Evolutionary conservation across 2,329 filamentous ascomycete species (phyloP).

Genomic region (Neurospora sp.): DNA sequence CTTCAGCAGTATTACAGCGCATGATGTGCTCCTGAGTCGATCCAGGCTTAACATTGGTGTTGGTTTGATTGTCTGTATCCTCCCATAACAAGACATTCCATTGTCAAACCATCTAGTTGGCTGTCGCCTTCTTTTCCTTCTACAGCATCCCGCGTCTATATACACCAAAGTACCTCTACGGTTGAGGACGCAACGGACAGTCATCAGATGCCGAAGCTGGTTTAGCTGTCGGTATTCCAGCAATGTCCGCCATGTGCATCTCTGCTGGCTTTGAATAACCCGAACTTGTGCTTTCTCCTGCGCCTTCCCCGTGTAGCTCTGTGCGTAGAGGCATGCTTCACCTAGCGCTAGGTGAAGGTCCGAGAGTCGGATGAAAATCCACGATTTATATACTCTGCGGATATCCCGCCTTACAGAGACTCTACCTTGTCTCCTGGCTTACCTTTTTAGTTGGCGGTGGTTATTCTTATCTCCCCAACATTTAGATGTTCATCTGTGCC

Average conservation of each 20-base stretch:
- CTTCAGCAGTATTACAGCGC: background rate
- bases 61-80: background rate
- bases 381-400: background rate
- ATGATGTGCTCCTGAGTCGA: background rate
- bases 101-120: background rate
- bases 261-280: background rate
- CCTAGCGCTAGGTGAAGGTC: background rate
- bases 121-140: background rate
- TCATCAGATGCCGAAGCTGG: background rate
- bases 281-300: background rate
- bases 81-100: background rate
- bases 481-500: no score
- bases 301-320: background rate
- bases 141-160: background rate
- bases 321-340: background rate
- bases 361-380: background rate
- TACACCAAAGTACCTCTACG: background rate
- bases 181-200: background rate
- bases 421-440: no score
- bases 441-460: no score
- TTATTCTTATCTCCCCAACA: no score
- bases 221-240: background rate
- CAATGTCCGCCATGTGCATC: background rate
- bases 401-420: background rate
- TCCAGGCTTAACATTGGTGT: background rate